Evolutionary conservation across 306 rosid genomes (phyloP), one percentile per base, ranked within the genome.

Genomic region (Pyrus pyrifolia): DNA sequence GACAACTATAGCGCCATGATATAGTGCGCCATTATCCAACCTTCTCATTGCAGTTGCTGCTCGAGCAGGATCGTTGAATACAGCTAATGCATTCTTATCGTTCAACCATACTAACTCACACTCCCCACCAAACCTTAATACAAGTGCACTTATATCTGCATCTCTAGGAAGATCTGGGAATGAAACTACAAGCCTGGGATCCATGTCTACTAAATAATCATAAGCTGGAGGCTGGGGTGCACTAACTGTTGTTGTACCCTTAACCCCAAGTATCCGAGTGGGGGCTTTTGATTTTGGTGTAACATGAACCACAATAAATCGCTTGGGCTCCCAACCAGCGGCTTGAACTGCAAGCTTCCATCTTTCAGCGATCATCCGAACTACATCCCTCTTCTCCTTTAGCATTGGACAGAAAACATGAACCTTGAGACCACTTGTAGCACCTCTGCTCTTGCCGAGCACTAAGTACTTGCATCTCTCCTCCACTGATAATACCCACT

Each of bases 41-140:
- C 98, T 90, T 84, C 98, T 91, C 97, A 91, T 88, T 5, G 98
- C 98, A 55, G 98, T 93, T 57, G 96, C 98, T 8, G 98, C 97
- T 76, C 98, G 86, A 31, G 90, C 96, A 72, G 98, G 96, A 86
- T 93, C 98, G 3, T 83, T 81, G 63, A 93, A 93, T 33, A 93
- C 91, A 29, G 98, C 97, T 85, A 93, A 68, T 10, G 98, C 98
- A 67, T 93, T 93, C 87, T 87, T 93, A 85, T 93, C 98, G 18
- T 93, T 93, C 91, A 93, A 79, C 98, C 98, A 93, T 17, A 87
- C 96, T 30, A 93, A 88, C 87, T 93, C 98, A 40, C 98, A 93
- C 63, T 93, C 98, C 11, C 98, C 98, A 1, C 98, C 98, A 70
- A 93, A 91, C 75, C 98, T 85, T 87, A 93, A 76, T 12, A 93